Evolutionary conservation across 2,329 filamentous ascomycete genomes (phyloP), one percentile per base, ranked within the genome.

Genomic region (Chlorencoelia australis): DNA sequence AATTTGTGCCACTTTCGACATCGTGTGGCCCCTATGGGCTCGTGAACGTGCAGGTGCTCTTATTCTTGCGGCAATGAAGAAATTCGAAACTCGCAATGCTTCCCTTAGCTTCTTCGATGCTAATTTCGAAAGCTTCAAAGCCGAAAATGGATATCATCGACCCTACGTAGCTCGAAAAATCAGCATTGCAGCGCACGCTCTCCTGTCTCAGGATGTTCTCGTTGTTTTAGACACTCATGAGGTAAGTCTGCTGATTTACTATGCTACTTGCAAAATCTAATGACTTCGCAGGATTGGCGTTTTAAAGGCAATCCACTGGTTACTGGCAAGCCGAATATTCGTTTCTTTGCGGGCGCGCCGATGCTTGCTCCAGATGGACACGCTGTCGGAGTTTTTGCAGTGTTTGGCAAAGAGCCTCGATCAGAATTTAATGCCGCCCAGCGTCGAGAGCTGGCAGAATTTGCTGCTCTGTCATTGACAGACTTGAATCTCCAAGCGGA

Each of bases 341-440:
- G 55, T 4, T 62, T 61, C 37, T 60, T 59, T 27, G 58, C 55
- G n/a, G 59, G 53, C 8, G 55, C 55, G 16, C 59, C 58, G 6
- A 44, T 62, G 22, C 39, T 59, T 10, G 51, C 52, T 19, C 31
- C 45, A 14, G 49, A 50, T 32, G 53, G 53, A 32, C 44, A 49
- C 19, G 42, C 45, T 10, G 42, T 59, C 20, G 58, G 53, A 4
- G 54, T 57, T 4, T 50, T 60, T 31, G 46, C 53, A 6, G 43
- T 60, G 6, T 57, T 53, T 31, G 44, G 48, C 32, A 47, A 43
- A 5, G 24, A 47, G 11, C 55, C 55, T 8, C 42, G 53, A 26
- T 13, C 20, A 2, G 39, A 21, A 3, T 60, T 60, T 26, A 43
- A 43, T n/a, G 43, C 45, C 11, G 31, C 31, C 5, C 33, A 53